These are phyloP conservation scores for Termitomyces titanicus DNA, from an alignment of 768 basidiomycete genomes.

Conservation along the genomic window DNA sequence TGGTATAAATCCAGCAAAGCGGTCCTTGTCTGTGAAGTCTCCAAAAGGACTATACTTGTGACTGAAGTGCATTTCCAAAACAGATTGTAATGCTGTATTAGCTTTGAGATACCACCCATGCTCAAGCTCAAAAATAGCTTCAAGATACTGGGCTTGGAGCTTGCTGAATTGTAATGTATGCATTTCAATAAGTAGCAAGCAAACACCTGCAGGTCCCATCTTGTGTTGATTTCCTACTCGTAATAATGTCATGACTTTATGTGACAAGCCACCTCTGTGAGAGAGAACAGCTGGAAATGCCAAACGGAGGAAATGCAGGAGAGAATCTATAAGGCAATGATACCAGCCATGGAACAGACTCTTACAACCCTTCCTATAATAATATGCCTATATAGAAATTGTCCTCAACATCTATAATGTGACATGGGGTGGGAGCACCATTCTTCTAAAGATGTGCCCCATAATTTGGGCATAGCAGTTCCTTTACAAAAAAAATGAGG, in stretches of 20 bases:
- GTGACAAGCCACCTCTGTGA: constrained; percentile 11
- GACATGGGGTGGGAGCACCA: neutral
- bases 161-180: constrained; percentile 17
- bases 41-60: constrained; percentile 10
- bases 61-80: neutral
- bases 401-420: neutral
- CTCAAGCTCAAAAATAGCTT: constrained; percentile 9
- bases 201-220: constrained; percentile 19
- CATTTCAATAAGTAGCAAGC: constrained; percentile 14
- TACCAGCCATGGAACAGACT: constrained; percentile 15
- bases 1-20: constrained; percentile 19
- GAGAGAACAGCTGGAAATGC: constrained; percentile 16
- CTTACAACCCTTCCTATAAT: constrained; percentile 16
- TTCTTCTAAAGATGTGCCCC: too few species aligned
- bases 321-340: constrained; percentile 9
- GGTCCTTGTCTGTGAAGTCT: constrained; percentile 11
- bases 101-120: neutral
- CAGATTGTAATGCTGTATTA: neutral
- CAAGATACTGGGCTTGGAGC: constrained; percentile 17
- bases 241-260: constrained; percentile 11
- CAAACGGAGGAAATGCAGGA: constrained; percentile 14
- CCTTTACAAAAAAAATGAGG: constrained; percentile 17
- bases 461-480: constrained; percentile 1
- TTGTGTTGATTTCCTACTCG: constrained; percentile 21
- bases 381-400: constrained; percentile 22